Base-by-base conservation (phyloP, 139 green algal species). In the Tetraselmis chui region DNA sequence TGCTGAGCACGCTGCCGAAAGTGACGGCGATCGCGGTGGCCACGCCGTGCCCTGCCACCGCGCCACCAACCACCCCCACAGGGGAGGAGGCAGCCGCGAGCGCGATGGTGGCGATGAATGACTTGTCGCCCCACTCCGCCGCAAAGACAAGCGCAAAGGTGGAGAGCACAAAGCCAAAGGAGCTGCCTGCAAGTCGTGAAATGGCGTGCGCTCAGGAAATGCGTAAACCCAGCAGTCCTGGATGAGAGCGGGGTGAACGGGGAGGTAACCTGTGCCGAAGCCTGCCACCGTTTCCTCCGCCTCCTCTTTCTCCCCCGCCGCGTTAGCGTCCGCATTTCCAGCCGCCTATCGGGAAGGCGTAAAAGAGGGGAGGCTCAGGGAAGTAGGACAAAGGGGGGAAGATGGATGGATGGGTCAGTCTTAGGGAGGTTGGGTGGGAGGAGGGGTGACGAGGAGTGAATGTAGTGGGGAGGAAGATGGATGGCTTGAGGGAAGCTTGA, bases 71-170 rank as follows among this genome's bases (percentile, higher is more conserved):
- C 2, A 97, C 93, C 80, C 89, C 89, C 1, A 89, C 28, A 2
- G 93, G 94, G 0, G 83, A 89, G 1, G 90, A 93, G 28, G 94
- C 91, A 22, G 95, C 95, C 0, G 92, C 90, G 29, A 98, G 92
- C 0, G 96, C 96, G 74, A 99, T 99, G n/a, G 96, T 99, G 0
- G 96, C 95, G 58, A 99, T 89, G 87, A 99, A 99, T 28, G 93
- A 98, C 85, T 99, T 99, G 90, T 99, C 96, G 1, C 96, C 96
- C 96, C 96, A 99, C 86, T 99, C 96, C 0, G 96, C 96, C 28
- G 95, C 93, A 89, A 99, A 99, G 5, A 99, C 96, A 0, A 99
- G 90, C 1, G 89, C 82, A 84, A 99, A 99, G 28, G 96, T 98
- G 59, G 91, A 92, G 28, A 93, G 84, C 28, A 97, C 59, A 29